Conservation (phyloP, 2,329 filamentous ascomycete species). For the Colletotrichum cuscutae region DNA sequence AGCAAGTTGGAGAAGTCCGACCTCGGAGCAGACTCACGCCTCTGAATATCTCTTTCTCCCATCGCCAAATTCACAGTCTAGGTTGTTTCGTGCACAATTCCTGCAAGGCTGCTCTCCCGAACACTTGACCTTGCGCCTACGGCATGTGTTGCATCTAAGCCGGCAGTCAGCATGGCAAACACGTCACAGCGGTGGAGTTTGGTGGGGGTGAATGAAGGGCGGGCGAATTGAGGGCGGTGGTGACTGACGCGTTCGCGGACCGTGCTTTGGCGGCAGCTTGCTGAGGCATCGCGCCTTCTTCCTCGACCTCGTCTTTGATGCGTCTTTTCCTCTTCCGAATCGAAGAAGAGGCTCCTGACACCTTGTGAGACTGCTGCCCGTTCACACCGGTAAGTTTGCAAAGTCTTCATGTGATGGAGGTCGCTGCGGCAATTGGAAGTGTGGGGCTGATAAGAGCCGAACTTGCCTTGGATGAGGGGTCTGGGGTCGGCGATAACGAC, state of each 20-base stretch:
- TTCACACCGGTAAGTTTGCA: constrained; percentile 1
- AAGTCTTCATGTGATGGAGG: constrained; percentile 9
- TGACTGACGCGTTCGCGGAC: constrained; percentile 33
- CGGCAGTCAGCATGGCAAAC: constrained; percentile 4
- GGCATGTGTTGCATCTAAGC: constrained; percentile 38
- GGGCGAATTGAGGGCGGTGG: not conserved
- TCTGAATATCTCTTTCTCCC: constrained; percentile 33
- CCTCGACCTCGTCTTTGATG: not conserved
- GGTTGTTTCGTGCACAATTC: constrained; percentile 45
- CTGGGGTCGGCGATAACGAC: constrained; percentile 11
- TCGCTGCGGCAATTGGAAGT: not conserved
- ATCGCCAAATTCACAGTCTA: constrained; percentile 45
- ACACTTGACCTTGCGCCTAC: constrained; percentile 48
- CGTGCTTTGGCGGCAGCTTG: constrained; percentile 22
- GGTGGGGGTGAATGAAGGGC: not conserved
- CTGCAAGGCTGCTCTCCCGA: constrained; percentile 45
- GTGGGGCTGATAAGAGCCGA: constrained; percentile 16
- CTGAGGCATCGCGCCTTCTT: constrained; percentile 20
- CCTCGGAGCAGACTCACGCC: constrained; percentile 17
- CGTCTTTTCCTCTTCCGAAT: constrained; percentile 4
- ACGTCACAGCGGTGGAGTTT: not conserved
- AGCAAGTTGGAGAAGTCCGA: not conserved
- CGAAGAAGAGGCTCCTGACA: not conserved
- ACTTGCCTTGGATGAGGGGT: constrained; percentile 18
- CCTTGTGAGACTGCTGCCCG: not conserved